Evolutionary conservation across 495 filamentous ascomycete genomes (phyloP), one percentile per base, ranked within the genome.

Genomic region (Parachaetomium inaequale): DNA sequence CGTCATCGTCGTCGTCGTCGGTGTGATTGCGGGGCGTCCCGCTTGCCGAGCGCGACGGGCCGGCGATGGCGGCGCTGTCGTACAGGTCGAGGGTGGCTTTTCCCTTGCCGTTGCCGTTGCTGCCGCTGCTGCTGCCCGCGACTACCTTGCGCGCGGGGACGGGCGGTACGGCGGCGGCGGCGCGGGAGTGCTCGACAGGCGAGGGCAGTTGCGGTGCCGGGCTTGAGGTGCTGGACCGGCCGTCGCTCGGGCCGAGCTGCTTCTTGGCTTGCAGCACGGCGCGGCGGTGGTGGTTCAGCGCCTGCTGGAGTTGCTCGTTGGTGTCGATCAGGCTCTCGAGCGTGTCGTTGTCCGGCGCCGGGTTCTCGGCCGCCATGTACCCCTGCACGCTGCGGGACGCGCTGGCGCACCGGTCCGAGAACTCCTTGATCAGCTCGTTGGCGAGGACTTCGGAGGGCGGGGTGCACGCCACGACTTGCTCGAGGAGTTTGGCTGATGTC

Each of bases 251-350:
- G 50, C 70, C 72, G n/a, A 78, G 66, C 8, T 49, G 69, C 64
- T 84, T 81, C 61, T 87, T 81, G 1, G 93, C 93, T 64, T 87
- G 81, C 17, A 96, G 81, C 61, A 96, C 76, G 17, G 91, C 88
- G 26, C 89, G 85, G 68, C 92, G 89, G 75, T 97, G 88, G 56
- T 89, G 85, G 57, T 84, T 92, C 8, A 92, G 75, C 0, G 92
- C 85, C 19, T 88, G 82, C 26, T 87, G 86, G 21, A 98, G 79
- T 69, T 91, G 87, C 68, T 98, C 95, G 70, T 95, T 96, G 40
- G 92, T 93, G 74, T 98, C 93, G 70, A 99, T 96, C 50, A 99
- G 76, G 21, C 87, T 93, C 62, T 92, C 84, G 74, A 99, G 85
- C 1, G 94, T 98, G 67, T 96, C 89, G 70, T 93, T 92, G 69